Base-by-base conservation (phyloP, 2,329 filamentous ascomycete species). In the Apiospora rasikravindrae region DNA sequence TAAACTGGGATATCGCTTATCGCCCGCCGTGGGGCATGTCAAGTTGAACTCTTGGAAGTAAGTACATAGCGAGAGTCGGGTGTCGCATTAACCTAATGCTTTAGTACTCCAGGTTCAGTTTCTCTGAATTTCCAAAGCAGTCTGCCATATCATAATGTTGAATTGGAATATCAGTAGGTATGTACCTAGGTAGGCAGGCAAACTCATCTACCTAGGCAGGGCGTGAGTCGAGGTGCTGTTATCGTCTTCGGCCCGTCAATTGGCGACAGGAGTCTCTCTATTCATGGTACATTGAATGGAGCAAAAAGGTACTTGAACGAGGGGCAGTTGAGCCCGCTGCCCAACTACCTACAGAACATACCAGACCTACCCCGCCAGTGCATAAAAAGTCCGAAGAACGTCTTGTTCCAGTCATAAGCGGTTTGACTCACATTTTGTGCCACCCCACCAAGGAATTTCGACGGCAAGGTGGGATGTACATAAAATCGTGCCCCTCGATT, bases 371-470 rank as follows among this genome's bases (percentile, higher is more conserved):
- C 57, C 57, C 57, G 57, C 57, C 57, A 64, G 29, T 64, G 57
- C 57, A 64, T 64, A 64, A 64, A 64, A 61, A 61, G 53, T 37
- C 53, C 53, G 26, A 61, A 37, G 22, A 29, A 16, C 29, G 53
- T 37, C 49, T 53, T 61, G 33, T 61, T n/a, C 53, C 53, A 61
- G 53, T 61, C 53, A 61, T 37, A 64, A 40, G 33, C 33, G 57
- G 57, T 24, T 64, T 64, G 57, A 64, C 57, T 64, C 57, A 64
- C 33, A 64, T n/a, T 40, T 64, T 24, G 33, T 40, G n/a, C 57
- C 33, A 40, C 57, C 57, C 57, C 57, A 64, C 57, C 57, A 64
- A 64, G 57, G 57, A 64, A 40, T 64, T 64, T 64, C 29, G 19
- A 64, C 29, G 57, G 33, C 13, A 64, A 64, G 57, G 57, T 64